Base-by-base conservation (phyloP, 2,329 filamentous ascomycete species). In the Cladophialophora exuberans region DNA sequence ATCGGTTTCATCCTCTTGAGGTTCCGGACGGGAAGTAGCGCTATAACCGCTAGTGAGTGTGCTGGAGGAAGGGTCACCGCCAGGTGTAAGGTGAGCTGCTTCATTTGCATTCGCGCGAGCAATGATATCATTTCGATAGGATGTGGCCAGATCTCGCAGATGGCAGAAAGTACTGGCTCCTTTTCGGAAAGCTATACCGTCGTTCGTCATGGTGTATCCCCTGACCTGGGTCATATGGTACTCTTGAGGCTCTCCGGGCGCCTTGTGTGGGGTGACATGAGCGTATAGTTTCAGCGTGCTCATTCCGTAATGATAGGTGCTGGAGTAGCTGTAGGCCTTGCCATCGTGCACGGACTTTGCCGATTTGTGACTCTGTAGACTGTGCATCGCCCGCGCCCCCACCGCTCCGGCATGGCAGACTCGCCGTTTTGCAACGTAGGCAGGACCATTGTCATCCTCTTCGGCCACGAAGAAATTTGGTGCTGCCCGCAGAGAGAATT, bases 161-260 rank as follows among this genome's bases (percentile, higher is more conserved):
- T 78, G 77, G 42, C 74, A 67, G 56, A 74, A 73, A 44, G 71
- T 71, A 2, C 65, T 66, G 6, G 65, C 68, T 15, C 73, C 75
- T 49, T 67, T 11, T 13, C 64, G 41, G 52, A 75, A 77, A 2
- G 43, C 62, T 2, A 73, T 61, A 3, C 43, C 23, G 44, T 61
- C 52, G 26, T 43, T 44, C 0, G 66, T 73, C 62, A 76, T 56
- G 2, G 1, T 52, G 30, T 36, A 75, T 2, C n/a, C 44, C 0
- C 56, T 44, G 0, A 76, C 2, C 44, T 70, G 60, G 9, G 70
- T 74, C 71, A 76, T 78, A 45, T 76, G 66, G 63, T 77, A 78
- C 44, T 60, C 57, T 3, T 48, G 35, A 52, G 52, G 30, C 73
- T 63, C 69, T 59, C 60, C 68, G 41, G 65, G 54, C 18, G n/a